Conservation (phyloP, 192 early-diverging fungal genomes). For the Entrophospora sp. region DNA sequence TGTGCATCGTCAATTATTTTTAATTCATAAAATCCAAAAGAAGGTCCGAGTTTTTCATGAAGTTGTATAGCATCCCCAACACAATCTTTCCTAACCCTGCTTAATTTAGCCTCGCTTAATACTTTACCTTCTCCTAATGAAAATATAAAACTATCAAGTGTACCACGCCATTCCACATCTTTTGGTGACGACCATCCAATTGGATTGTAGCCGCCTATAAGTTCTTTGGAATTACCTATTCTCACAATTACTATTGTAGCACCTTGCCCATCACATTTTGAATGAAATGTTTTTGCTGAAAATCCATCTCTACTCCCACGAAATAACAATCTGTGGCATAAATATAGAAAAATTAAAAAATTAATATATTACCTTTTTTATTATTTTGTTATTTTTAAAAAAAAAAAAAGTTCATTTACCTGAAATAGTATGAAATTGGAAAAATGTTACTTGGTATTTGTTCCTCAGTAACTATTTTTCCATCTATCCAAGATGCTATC, state of each 20-base stretch:
- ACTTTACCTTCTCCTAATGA: constrained; percentile 2
- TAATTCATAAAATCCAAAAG: constrained; percentile 21
- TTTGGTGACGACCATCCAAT: constrained; percentile 14
- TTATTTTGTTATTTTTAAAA: neutral
- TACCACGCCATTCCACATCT: constrained; percentile 18
- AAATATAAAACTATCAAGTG: constrained; percentile 18
- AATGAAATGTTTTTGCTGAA: constrained; percentile 16
- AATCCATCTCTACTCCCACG: constrained; percentile 21
- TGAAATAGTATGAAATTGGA: constrained; percentile 14
- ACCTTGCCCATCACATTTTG: constrained; percentile 9
- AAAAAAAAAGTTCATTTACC: neutral
- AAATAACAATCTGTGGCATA: constrained; percentile 14
- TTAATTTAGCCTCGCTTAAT: neutral
- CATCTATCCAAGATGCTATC: constrained; percentile 17
- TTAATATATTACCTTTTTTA: too few relatives aligned
- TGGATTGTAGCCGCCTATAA: constrained; percentile 21
- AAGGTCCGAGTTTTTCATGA: constrained; percentile 16
- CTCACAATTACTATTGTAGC: constrained; percentile 18
- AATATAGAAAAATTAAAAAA: too few relatives aligned
- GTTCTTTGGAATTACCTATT: neutral
- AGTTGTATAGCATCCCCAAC: constrained; percentile 16
- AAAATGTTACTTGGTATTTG: neutral
- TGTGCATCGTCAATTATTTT: constrained; percentile 17
- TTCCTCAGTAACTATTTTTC: neutral
- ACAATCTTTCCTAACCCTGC: constrained; percentile 1